These are phyloP conservation scores for Coniferiporia sulphurascens DNA, from an alignment of 1,284 basidiomycete species.

Conservation along the genomic window DNA sequence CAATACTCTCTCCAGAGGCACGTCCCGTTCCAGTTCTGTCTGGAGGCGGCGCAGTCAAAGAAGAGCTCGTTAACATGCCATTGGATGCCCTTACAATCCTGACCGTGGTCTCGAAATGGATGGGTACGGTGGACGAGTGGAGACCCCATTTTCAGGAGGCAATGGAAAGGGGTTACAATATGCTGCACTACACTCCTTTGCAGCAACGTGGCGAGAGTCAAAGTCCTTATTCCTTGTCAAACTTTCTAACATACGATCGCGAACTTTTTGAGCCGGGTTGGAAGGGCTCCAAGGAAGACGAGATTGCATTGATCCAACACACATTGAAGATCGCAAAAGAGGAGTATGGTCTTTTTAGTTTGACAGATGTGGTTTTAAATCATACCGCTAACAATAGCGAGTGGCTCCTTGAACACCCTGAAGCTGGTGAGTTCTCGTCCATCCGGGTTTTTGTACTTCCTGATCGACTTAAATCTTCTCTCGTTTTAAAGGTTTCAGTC, in stretches of 20 bases:
- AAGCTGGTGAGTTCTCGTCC: conserved; percentile 63
- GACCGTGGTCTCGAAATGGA: conserved; percentile 94
- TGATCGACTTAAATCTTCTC: conserved; percentile 17
- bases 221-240: conserved; percentile 87
- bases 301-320: conserved; percentile 50
- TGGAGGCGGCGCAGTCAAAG: conserved; percentile 43
- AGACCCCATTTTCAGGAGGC: conserved; percentile 75
- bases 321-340: conserved; percentile 67
- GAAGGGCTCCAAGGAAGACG: conserved; percentile 41
- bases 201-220: conserved; percentile 85
- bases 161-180: conserved; percentile 86
- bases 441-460: neutral
- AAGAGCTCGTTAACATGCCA: conserved; percentile 60
- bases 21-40: conserved; percentile 45
- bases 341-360: conserved; percentile 80
- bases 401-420: conserved; percentile 91
- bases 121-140: conserved; percentile 82
- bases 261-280: conserved; percentile 54
- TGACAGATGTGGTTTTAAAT: conserved; percentile 94
- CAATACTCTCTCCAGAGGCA: conserved; percentile 60
- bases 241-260: conserved; percentile 80
- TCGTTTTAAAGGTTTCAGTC: conserved; percentile 67
- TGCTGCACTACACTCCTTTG: conserved; percentile 92
- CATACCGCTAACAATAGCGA: conserved; percentile 91
- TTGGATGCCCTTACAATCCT: conserved; percentile 84